phyloP scores from a whole-genome alignment of 306 rosid species.

The Pyrus bretschneideri region DNA sequence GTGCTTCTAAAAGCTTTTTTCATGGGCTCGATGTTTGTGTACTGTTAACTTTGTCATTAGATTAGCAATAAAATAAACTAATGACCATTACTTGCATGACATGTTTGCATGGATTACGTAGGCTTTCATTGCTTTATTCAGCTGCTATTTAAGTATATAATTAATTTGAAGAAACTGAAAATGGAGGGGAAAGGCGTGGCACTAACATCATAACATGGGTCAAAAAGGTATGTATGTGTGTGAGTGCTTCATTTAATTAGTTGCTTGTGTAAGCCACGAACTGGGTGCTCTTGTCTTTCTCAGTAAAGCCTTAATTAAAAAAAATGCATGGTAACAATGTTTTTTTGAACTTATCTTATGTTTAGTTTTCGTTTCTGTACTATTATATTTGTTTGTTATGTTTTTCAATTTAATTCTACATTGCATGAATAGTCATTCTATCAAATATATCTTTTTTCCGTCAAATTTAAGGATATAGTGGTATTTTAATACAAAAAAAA shows the following conservation, averaged over 20 bases:
- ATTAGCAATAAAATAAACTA: background rate
- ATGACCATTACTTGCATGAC: constrained; percentile 31
- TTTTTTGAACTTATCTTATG: background rate
- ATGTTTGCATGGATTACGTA: constrained; percentile 54
- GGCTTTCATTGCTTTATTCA: constrained; percentile 4
- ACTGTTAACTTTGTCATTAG: constrained; percentile 4
- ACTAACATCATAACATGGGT: constrained; percentile 44
- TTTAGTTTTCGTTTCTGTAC: too few relatives aligned
- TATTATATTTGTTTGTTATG: too few relatives aligned
- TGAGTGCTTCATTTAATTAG: constrained; percentile 3
- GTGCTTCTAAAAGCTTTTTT: background rate
- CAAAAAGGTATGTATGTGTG: constrained; percentile 35
- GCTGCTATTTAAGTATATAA: background rate
- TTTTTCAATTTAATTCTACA: too few relatives aligned
- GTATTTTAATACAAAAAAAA: too few relatives aligned
- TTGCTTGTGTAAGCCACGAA: constrained; percentile 46
- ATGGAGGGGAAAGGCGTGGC: constrained; percentile 17
- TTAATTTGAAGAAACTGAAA: constrained; percentile 10
- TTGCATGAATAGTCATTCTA: too few relatives aligned
- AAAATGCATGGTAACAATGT: background rate
- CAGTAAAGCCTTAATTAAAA: constrained; percentile 26
- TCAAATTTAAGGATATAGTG: too few relatives aligned
- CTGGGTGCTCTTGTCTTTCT: constrained; percentile 60
- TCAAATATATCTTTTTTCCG: too few relatives aligned
- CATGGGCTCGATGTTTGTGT: constrained; percentile 38